Conservation (phyloP, 257 asterid genomes). For the Mitragyna speciosa region DNA sequence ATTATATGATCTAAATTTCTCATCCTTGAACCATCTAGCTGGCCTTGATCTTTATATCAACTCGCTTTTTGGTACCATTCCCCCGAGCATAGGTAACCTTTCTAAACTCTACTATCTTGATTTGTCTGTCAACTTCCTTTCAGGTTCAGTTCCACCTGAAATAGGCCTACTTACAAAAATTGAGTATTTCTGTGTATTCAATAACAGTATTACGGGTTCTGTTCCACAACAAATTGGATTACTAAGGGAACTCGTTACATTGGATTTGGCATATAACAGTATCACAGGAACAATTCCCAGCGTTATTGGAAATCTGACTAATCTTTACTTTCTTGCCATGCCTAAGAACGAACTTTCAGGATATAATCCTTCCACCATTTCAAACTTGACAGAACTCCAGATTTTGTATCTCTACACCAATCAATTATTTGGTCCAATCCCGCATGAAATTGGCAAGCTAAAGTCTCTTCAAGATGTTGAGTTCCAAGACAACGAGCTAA, state of each 20-base stretch:
- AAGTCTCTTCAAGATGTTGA: not conserved
- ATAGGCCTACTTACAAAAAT: conserved; percentile 18
- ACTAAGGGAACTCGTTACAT: not conserved
- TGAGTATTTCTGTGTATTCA: not conserved
- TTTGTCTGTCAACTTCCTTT: not conserved
- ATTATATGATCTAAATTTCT: conserved; percentile 6
- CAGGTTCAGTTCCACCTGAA: conserved; percentile 27
- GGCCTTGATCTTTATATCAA: conserved; percentile 9
- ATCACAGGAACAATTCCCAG: conserved; percentile 15
- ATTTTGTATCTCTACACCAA: not conserved
- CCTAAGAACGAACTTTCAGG: not conserved
- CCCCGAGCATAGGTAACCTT: conserved; percentile 16
- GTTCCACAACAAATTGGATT: conserved; percentile 9
- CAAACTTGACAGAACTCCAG: too few species aligned
- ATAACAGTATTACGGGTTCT: not conserved
- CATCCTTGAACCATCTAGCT: not conserved
- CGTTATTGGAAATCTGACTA: conserved; percentile 14
- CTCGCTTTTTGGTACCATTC: conserved; percentile 28
- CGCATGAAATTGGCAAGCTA: conserved; percentile 9
- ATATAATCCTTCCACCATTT: not conserved
- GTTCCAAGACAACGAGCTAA: not conserved
- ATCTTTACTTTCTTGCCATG: not conserved
- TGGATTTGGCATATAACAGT: not conserved
- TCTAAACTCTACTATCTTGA: conserved; percentile 8
- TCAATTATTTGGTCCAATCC: not conserved